A percentile compares a stretch with the other conserved stretches of the same genome.
Conservation (phyloP, 345 rosid genomes). For the Mallotus nudiflorus region DNA sequence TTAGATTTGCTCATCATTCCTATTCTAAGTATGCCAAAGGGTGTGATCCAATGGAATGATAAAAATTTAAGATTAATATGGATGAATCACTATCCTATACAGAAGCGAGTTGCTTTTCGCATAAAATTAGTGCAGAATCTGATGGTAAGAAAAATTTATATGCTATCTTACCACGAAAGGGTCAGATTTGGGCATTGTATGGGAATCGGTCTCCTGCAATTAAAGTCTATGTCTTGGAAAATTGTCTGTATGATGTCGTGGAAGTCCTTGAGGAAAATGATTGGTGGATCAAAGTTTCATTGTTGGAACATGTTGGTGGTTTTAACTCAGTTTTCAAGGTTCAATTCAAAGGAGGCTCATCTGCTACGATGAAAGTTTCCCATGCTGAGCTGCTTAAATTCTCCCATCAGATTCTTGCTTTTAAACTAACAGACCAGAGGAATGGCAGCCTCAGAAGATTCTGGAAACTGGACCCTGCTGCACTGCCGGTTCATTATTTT, state of each 20-base stretch:
- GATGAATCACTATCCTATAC: conserved; percentile 23
- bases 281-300: conserved; percentile 38
- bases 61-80: conserved; percentile 37
- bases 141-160: conserved; percentile 28
- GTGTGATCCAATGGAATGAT: conserved; percentile 38
- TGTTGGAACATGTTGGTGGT: conserved; percentile 50
- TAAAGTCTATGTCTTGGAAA: conserved; percentile 41
- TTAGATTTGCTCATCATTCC: no score
- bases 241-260: conserved; percentile 59
- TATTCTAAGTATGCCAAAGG: conserved; percentile 28
- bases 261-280: conserved; percentile 53
- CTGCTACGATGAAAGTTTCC: conserved; percentile 26
- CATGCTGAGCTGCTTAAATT: conserved; percentile 42
- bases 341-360: conserved; percentile 23
- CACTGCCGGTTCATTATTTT: conserved; percentile 43
- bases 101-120: conserved; percentile 39
- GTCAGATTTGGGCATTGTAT: conserved; percentile 62
- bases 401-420: conserved; percentile 60
- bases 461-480: conserved; percentile 63
- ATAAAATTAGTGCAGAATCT: conserved; percentile 40
- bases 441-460: conserved; percentile 52
- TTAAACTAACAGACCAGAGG: conserved; percentile 45
- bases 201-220: conserved; percentile 47
- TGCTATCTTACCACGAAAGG: conserved; percentile 45
- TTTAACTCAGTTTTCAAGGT: conserved; percentile 61